phyloP scores from a whole-genome alignment of 192 early-diverging fungal species.

The Mycoemilia scoparia region DNA sequence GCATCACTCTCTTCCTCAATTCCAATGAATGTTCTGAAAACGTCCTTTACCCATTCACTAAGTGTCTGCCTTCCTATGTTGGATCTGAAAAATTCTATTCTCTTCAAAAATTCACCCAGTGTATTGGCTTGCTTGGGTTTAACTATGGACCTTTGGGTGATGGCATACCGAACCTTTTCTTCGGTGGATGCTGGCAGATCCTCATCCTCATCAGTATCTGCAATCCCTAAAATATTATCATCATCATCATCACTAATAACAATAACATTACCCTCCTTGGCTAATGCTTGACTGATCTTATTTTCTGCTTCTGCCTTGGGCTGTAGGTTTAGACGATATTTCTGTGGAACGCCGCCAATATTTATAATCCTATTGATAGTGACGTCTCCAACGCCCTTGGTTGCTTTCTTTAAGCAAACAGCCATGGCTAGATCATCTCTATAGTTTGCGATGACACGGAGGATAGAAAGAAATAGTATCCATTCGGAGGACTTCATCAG shows the following conservation, averaged over 20 bases:
- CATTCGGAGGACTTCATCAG: slow-evolving; percentile 14
- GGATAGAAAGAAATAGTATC: slow-evolving; percentile 18
- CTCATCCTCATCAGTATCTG: too few species aligned
- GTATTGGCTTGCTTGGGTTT: too few species aligned
- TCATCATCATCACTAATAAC: too few species aligned
- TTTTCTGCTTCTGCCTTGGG: background rate
- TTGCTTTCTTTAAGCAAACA: slow-evolving; percentile 11
- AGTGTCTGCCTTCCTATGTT: slow-evolving; percentile 3
- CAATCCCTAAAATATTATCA: too few species aligned
- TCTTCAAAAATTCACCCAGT: too few species aligned
- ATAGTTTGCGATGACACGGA: slow-evolving; percentile 13
- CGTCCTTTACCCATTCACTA: slow-evolving; percentile 1
- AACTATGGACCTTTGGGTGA: too few species aligned
- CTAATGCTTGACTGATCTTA: background rate
- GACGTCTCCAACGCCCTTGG: slow-evolving; percentile 7
- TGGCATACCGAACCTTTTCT: too few species aligned
- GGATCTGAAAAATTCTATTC: too few species aligned
- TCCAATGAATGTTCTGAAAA: slow-evolving; percentile 8
- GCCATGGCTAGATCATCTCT: slow-evolving; percentile 14
- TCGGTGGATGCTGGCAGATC: too few species aligned
- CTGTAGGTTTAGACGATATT: too few species aligned
- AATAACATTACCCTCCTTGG: too few species aligned
- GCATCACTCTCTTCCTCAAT: background rate
- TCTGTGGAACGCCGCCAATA: background rate
- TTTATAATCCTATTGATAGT: background rate